phyloP scores from a whole-genome alignment of 2,329 filamentous ascomycete species.

The Thielaviopsis musarum region DNA sequence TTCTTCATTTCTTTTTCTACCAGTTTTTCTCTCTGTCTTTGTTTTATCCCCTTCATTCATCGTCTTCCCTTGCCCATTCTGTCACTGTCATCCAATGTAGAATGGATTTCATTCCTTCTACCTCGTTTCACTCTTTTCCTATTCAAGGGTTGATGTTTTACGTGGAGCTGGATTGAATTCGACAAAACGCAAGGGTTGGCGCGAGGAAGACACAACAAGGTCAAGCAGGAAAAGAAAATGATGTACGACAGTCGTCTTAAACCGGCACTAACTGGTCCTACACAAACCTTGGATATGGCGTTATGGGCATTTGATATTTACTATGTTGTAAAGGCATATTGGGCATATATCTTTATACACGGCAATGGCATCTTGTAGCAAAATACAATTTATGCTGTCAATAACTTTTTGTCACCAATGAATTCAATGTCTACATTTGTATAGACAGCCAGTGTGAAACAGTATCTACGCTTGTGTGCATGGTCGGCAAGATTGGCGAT shows the following conservation, averaged over 20 bases:
- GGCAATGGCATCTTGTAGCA: conserved; percentile 9
- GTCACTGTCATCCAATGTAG: neutral
- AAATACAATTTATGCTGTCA: conserved; percentile 9
- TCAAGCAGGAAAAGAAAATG: neutral
- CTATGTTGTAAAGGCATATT: conserved; percentile 11
- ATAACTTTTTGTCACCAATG: neutral
- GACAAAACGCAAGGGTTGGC: neutral
- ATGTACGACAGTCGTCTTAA: neutral
- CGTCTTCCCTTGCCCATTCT: neutral
- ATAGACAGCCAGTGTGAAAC: neutral
- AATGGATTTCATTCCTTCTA: neutral
- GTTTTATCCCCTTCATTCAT: neutral
- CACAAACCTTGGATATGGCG: conserved; percentile 4
- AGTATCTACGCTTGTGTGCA: neutral
- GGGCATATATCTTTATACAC: conserved; percentile 9
- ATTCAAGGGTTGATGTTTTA: neutral
- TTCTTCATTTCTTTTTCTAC: neutral
- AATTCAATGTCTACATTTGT: neutral
- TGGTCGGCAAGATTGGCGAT: neutral
- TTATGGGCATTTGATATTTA: conserved; percentile 13
- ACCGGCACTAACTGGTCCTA: neutral
- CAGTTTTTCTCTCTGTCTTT: neutral
- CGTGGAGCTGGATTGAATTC: neutral
- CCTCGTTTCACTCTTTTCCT: neutral
- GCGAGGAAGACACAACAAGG: neutral